phyloP scores from a whole-genome alignment of 345 rosid genomes.

The Eucalyptus decipiens region DNA sequence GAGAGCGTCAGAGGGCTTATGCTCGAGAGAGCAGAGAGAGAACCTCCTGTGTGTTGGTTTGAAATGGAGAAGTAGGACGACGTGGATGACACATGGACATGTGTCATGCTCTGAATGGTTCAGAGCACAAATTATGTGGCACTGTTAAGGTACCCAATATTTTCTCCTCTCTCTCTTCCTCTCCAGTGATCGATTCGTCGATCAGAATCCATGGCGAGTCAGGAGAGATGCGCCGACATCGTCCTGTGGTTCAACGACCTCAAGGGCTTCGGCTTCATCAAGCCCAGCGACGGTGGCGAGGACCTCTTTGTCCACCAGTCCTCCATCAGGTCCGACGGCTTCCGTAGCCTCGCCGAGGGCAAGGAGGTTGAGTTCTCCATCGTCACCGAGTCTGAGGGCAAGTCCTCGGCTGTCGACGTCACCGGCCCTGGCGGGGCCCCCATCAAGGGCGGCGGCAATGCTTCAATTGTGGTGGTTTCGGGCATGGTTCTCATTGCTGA shows the following conservation, averaged over 20 bases:
- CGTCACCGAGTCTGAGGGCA: slow-evolving; percentile 14
- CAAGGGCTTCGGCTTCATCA: slow-evolving; percentile 69
- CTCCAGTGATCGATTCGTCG: neutral
- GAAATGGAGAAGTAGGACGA: no score
- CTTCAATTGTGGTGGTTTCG: no score
- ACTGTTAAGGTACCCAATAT: no score
- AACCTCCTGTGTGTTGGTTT: no score
- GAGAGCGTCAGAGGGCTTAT: no score
- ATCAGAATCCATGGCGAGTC: slow-evolving; percentile 4
- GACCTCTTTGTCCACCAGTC: slow-evolving; percentile 75
- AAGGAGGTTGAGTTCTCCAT: slow-evolving; percentile 35
- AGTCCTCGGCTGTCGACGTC: slow-evolving; percentile 32
- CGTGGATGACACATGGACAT: no score
- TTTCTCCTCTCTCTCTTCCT: neutral
- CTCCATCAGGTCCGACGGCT: slow-evolving; percentile 51
- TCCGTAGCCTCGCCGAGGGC: slow-evolving; percentile 28
- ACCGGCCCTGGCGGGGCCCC: slow-evolving; percentile 23
- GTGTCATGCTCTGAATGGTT: no score
- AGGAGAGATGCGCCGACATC: slow-evolving; percentile 39
- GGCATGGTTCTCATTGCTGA: no score
- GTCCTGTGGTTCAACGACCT: slow-evolving; percentile 46
- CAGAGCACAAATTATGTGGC: no score
- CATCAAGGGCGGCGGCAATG: no score
- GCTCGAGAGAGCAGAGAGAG: no score
- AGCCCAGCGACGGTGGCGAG: slow-evolving; percentile 48